Evolutionary conservation across 2,329 filamentous ascomycete species (phyloP).

Genomic region (Fusarium coicis): DNA sequence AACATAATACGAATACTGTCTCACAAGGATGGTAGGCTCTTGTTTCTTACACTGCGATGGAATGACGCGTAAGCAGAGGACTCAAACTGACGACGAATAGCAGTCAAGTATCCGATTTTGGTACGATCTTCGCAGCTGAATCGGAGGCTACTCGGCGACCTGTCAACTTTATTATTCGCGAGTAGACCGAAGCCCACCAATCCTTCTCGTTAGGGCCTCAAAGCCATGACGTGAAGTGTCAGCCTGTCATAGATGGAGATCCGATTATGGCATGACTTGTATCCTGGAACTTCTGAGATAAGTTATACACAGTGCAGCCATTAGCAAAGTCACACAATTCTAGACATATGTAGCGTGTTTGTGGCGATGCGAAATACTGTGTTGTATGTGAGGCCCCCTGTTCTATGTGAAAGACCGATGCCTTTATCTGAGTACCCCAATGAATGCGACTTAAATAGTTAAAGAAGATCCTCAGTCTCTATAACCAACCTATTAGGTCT

Average conservation of each 20-base stretch:
- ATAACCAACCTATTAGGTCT: fast-evolving
- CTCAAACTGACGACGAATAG: background rate
- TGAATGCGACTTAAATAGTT: fast-evolving
- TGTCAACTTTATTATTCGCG: fast-evolving
- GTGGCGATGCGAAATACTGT: too few species aligned
- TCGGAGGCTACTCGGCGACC: fast-evolving
- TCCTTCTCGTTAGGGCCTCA: fast-evolving
- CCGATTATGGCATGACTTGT: fast-evolving
- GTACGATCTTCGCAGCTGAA: too few species aligned
- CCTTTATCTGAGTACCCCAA: fast-evolving
- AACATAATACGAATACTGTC: background rate
- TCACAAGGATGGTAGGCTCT: background rate
- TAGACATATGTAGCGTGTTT: background rate
- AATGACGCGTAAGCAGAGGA: background rate
- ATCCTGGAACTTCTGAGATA: background rate
- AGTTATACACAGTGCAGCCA: fast-evolving
- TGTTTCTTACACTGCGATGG: background rate
- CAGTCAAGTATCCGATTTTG: fast-evolving
- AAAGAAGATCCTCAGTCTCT: fast-evolving
- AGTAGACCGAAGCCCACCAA: background rate
- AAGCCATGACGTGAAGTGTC: background rate
- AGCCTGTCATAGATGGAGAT: background rate
- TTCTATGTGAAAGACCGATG: fast-evolving
- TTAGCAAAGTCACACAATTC: background rate
- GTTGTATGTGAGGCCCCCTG: fast-evolving